A percentile compares a stretch with the other conserved stretches of the same genome.
Conservation (phyloP, 164 flowering plant genomes). For the Piper longum region DNA sequence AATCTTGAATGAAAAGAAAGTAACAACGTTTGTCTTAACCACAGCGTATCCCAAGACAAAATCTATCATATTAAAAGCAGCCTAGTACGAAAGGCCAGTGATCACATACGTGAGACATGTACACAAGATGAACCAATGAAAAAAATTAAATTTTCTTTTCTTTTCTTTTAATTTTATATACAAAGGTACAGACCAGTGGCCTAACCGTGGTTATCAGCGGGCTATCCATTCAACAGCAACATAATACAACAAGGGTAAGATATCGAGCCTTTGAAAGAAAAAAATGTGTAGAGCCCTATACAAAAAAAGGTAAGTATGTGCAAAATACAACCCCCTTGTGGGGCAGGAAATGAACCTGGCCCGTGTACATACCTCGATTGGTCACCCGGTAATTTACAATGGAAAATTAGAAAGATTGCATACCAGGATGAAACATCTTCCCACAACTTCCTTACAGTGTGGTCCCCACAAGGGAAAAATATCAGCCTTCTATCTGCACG, state of each 20-base stretch:
- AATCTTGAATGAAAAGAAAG: too few species aligned
- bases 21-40: too few species aligned
- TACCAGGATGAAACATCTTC: background rate
- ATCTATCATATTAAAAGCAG: too few species aligned
- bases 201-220: too few species aligned
- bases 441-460: constrained; percentile 1
- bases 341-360: background rate
- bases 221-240: background rate
- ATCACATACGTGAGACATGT: background rate
- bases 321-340: background rate
- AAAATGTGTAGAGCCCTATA: background rate
- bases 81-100: too few species aligned
- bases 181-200: background rate
- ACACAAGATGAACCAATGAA: background rate
- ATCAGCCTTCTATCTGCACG: background rate
- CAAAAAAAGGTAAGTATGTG: background rate
- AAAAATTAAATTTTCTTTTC: background rate
- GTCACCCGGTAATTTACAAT: background rate
- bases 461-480: constrained; percentile 1
- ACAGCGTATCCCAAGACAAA: too few species aligned
- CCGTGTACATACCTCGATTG: background rate
- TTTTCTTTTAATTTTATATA: too few species aligned
- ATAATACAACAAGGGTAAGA: background rate
- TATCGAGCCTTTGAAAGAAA: background rate
- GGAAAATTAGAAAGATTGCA: background rate